Evolutionary conservation across 2,329 filamentous ascomycete genomes (phyloP), one percentile per base, ranked within the genome.

Genomic region (Talaromyces islandicus): DNA sequence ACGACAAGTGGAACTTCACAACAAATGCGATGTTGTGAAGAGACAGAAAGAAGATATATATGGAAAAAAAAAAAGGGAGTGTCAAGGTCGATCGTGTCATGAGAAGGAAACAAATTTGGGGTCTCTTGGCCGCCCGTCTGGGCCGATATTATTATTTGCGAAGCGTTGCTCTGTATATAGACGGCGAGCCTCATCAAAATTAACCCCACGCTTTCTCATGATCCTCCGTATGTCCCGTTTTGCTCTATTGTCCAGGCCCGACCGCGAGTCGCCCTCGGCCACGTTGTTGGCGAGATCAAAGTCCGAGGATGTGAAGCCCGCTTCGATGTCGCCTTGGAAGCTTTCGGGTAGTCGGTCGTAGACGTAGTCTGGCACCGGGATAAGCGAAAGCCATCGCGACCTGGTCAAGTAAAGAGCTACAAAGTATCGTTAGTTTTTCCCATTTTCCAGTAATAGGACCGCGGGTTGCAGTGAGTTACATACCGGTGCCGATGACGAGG

Each of bases 51-150:
- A 46, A 2, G 14, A 46, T n/a, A n/a, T 30, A 19, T 21, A 4
- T 35, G 10, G 32, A 27, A 19, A 29, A 41, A 7, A 17, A 29
- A 27, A 51, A 32, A 59, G 54, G 30, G 51, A 59, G 32, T 21
- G 57, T 25, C 57, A 48, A 59, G 41, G 48, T 41, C 32, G 32
- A 14, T 38, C 14, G 7, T 38, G 56, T 82, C 71, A 89, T 62
- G 88, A 90, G 76, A 97, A 97, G 72, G 90, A 95, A 62, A 97
- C 92, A 72, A 96, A 96, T 80, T 97, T 97, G 63, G 92, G 92
- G 79, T 97, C 93, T 71, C 87, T 84, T 63, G 94, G 94, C 67
- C 88, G 79, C 4, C 94, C 94, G 75, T 99, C 94, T 5, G 89
- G 83, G 1, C 88, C 91, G 72, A 99, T 97, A 56, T 90, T 90